Evolutionary conservation across 352 stramenopile genomes (phyloP).

Genomic region (Phytophthora gonapodyides): DNA sequence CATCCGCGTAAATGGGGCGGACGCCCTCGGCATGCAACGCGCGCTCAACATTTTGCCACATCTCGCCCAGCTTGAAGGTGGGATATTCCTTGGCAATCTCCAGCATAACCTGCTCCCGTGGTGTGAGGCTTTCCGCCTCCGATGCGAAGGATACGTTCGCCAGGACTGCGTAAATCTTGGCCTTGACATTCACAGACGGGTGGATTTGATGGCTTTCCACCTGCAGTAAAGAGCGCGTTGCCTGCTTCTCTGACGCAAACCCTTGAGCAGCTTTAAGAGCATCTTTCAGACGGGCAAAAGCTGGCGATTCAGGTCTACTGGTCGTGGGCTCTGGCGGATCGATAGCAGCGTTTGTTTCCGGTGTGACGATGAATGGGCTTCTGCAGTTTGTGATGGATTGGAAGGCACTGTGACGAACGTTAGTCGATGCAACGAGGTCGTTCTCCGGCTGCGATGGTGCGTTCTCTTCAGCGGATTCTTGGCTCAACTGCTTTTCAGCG

Average conservation of each 20-base stretch:
- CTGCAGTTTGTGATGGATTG: constrained; percentile 54
- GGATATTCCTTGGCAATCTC: constrained; percentile 77
- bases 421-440: constrained; percentile 33
- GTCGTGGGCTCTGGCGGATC: constrained; percentile 18
- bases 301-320: constrained; percentile 52
- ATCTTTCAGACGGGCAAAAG: constrained; percentile 74
- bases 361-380: constrained; percentile 46
- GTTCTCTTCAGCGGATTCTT: constrained; percentile 22
- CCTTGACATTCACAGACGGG: constrained; percentile 62
- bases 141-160: constrained; percentile 63
- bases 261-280: constrained; percentile 61
- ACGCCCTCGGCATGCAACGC: constrained; percentile 64
- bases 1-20: constrained; percentile 76
- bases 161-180: constrained; percentile 74
- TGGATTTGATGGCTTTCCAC: constrained; percentile 43
- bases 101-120: constrained; percentile 66
- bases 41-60: constrained; percentile 77
- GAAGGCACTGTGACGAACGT: constrained; percentile 51
- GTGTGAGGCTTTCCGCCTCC: constrained; percentile 38
- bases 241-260: constrained; percentile 19
- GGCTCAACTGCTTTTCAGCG: constrained; percentile 24
- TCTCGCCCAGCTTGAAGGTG: constrained; percentile 66
- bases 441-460: background rate
- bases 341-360: constrained; percentile 8
- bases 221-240: constrained; percentile 34